Conservation (phyloP, 441 rosid genomes). For the Erysimum cheiri region DNA sequence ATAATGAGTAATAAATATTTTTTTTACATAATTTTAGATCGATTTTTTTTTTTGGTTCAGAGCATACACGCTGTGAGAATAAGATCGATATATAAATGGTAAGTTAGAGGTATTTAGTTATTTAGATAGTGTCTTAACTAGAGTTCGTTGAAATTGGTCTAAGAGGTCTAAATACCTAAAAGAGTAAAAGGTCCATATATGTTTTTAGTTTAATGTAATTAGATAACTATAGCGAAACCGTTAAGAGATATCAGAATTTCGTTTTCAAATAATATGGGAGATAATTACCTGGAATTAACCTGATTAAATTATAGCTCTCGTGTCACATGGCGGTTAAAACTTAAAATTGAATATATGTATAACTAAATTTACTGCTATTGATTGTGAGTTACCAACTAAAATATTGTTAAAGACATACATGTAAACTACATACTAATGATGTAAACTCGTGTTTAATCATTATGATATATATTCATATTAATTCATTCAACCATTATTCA, state of each 20-base stretch:
- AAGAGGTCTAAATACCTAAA: constrained; percentile 6
- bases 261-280: constrained; percentile 11
- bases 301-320: constrained; percentile 20
- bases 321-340: constrained; percentile 21
- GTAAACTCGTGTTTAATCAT: constrained; percentile 32
- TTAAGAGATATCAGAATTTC: constrained; percentile 33
- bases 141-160: constrained; percentile 6
- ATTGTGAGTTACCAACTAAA: constrained; percentile 44
- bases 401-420: constrained; percentile 37
- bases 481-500: constrained; percentile 1
- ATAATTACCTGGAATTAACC: constrained; percentile 21
- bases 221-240: constrained; percentile 3
- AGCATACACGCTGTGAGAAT: too few relatives aligned
- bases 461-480: constrained; percentile 2
- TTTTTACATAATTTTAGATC: not conserved
- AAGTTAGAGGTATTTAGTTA: not conserved
- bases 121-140: constrained; percentile 13
- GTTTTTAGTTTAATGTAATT: not conserved
- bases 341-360: constrained; percentile 10
- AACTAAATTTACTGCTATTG: constrained; percentile 31
- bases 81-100: not conserved
- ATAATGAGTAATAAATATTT: too few relatives aligned
- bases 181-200: constrained; percentile 15
- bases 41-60: too few relatives aligned
- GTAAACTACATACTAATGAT: constrained; percentile 33